A percentile compares a stretch with the other conserved stretches of the same genome.
Conservation (phyloP, 306 rosid species). For the Castanopsis chinensis region DNA sequence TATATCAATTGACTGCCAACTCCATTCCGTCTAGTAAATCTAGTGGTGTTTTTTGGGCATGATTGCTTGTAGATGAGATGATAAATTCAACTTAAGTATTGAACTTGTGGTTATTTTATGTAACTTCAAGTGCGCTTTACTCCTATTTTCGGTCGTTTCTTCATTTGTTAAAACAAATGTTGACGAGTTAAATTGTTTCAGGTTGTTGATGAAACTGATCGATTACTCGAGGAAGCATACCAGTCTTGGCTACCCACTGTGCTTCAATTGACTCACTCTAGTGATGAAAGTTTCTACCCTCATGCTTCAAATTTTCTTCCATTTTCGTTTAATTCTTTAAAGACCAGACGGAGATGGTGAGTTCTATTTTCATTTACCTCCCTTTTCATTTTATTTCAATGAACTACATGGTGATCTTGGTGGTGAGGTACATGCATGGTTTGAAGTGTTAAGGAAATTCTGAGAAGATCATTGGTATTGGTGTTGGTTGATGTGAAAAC, state of each 20-base stretch:
- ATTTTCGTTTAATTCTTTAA: slow-evolving; percentile 48
- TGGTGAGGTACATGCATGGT: background rate
- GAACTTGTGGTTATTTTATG: background rate
- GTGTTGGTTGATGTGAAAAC: no score
- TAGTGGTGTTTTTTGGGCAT: background rate
- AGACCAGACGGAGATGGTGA: slow-evolving; percentile 79
- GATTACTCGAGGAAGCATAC: slow-evolving; percentile 84
- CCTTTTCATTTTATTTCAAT: slow-evolving; percentile 6
- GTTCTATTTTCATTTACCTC: slow-evolving; percentile 34
- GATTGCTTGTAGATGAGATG: background rate
- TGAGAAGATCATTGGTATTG: background rate
- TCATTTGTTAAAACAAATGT: slow-evolving; percentile 3
- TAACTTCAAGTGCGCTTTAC: background rate
- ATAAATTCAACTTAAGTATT: background rate
- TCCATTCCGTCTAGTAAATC: background rate
- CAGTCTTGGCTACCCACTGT: slow-evolving; percentile 92
- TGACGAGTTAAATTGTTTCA: slow-evolving; percentile 43
- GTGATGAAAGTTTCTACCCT: slow-evolving; percentile 43
- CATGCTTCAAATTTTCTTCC: slow-evolving; percentile 41
- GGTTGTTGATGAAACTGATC: slow-evolving; percentile 97
- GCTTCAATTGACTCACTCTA: slow-evolving; percentile 50
- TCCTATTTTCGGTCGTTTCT: background rate
- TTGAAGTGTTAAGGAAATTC: background rate
- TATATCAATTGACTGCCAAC: background rate
- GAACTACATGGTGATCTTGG: background rate